These are phyloP conservation scores for Volvox carteri DNA, from an alignment of 163 green algal species.

Conservation along the genomic window DNA sequence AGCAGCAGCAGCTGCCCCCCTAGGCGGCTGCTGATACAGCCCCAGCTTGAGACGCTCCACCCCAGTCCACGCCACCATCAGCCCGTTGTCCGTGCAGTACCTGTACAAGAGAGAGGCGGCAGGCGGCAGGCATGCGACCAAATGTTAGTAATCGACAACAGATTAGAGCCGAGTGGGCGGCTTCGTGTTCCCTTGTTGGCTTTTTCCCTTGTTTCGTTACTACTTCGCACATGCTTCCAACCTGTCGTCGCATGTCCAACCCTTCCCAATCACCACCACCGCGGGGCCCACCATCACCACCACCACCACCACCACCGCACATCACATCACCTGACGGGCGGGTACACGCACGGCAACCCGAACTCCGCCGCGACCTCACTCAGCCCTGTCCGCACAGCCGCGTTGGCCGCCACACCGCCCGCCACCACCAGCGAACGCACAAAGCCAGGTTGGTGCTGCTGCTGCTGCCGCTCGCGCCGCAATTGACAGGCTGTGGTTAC, in stretches of 20 bases:
- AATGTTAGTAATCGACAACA: too few relatives aligned
- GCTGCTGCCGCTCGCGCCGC: slow-evolving; percentile 18
- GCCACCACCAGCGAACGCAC: slow-evolving; percentile 68
- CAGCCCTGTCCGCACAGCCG: slow-evolving; percentile 77
- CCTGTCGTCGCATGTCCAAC: too few relatives aligned
- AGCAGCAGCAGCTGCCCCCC: neutral
- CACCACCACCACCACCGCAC: too few relatives aligned
- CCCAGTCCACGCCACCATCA: slow-evolving; percentile 87
- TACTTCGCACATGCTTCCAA: too few relatives aligned
- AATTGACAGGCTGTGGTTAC: too few relatives aligned
- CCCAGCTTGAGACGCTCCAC: slow-evolving; percentile 68
- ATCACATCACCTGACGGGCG: slow-evolving; percentile 65
- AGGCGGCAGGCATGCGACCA: too few relatives aligned
- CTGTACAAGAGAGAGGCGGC: neutral
- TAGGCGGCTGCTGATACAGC: slow-evolving; percentile 54
- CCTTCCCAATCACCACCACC: too few relatives aligned
- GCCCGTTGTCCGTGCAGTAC: slow-evolving; percentile 96
- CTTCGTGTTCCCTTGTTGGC: too few relatives aligned
- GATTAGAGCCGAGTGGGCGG: too few relatives aligned
- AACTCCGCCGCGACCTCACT: slow-evolving; percentile 67
- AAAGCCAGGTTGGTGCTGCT: slow-evolving; percentile 18
- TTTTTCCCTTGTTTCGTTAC: too few relatives aligned
- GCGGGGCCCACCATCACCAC: too few relatives aligned
- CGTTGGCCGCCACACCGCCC: slow-evolving; percentile 93
- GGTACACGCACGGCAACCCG: slow-evolving; percentile 83